Conservation (phyloP, 495 filamentous ascomycete genomes). For the Amniculicola lignicola region DNA sequence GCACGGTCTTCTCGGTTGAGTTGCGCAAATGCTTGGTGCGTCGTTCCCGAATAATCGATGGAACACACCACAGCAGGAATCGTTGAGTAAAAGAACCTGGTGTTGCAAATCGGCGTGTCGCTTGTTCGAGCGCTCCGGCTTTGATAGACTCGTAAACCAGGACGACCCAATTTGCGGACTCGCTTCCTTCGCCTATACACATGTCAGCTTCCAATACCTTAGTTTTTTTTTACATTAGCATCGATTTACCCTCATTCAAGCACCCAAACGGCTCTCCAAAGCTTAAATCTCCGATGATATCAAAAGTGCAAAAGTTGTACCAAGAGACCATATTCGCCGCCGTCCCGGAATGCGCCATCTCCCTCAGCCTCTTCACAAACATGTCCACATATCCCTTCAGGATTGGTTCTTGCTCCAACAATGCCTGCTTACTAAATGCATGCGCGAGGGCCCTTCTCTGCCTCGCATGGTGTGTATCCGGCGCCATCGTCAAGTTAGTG, state of each 20-base stretch:
- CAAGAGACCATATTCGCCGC: conserved; percentile 37
- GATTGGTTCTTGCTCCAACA: conserved; percentile 39
- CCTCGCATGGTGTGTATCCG: conserved; percentile 35
- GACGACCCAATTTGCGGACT: conserved; percentile 37
- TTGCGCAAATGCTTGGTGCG: conserved; percentile 30
- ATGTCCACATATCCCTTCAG: conserved; percentile 37
- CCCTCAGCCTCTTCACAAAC: conserved; percentile 34
- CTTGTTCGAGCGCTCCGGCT: conserved; percentile 31
- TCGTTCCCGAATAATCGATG: conserved; percentile 24
- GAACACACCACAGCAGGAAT: conserved; percentile 32
- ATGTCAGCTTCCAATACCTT: neutral
- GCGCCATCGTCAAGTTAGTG: conserved; percentile 39
- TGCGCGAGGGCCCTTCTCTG: conserved; percentile 37
- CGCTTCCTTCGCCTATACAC: conserved; percentile 23
- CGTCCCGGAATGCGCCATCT: conserved; percentile 27
- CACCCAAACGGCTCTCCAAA: conserved; percentile 44
- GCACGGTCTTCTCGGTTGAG: conserved; percentile 35
- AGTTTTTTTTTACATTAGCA: neutral
- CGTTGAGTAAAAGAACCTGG: conserved; percentile 31
- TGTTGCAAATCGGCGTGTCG: conserved; percentile 35
- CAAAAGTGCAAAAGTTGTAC: conserved; percentile 41
- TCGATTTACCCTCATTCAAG: conserved; percentile 32
- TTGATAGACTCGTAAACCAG: conserved; percentile 39
- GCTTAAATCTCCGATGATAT: conserved; percentile 41
- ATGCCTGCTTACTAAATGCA: conserved; percentile 37